Conservation (phyloP, 768 basidiomycete species). For the Phylloporus rhodoxanthus region DNA sequence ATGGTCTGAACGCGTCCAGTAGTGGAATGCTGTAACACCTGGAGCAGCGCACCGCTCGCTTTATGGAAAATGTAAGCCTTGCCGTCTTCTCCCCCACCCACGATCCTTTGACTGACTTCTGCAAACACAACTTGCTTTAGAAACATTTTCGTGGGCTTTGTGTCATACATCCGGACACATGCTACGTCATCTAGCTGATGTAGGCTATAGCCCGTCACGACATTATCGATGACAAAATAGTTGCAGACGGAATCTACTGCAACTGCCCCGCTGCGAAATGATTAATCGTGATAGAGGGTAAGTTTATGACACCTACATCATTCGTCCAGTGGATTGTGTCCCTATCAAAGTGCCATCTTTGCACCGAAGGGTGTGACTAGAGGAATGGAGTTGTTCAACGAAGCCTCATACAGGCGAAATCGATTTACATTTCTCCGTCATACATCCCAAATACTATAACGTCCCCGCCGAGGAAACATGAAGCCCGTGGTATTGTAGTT, state of each 20-base stretch:
- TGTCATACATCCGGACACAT: not conserved
- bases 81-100: not conserved
- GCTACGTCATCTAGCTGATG: not conserved
- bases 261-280: not conserved
- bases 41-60: not conserved
- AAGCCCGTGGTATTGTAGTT: not conserved
- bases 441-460: constrained; percentile 1
- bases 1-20: not conserved
- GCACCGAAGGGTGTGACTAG: not conserved
- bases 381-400: not conserved
- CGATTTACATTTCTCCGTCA: not conserved
- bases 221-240: not conserved
- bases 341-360: not conserved
- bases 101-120: not conserved
- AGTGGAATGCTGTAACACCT: not conserved
- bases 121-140: not conserved
- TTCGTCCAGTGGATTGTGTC: not conserved
- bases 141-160: not conserved
- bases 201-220: not conserved
- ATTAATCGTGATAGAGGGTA: not conserved
- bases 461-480: not conserved
- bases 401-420: no score
- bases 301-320: not conserved
- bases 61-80: not conserved
- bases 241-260: not conserved